Evolutionary conservation across 2,329 filamentous ascomycete species (phyloP).

Genomic region (Tolypocladium sp.): DNA sequence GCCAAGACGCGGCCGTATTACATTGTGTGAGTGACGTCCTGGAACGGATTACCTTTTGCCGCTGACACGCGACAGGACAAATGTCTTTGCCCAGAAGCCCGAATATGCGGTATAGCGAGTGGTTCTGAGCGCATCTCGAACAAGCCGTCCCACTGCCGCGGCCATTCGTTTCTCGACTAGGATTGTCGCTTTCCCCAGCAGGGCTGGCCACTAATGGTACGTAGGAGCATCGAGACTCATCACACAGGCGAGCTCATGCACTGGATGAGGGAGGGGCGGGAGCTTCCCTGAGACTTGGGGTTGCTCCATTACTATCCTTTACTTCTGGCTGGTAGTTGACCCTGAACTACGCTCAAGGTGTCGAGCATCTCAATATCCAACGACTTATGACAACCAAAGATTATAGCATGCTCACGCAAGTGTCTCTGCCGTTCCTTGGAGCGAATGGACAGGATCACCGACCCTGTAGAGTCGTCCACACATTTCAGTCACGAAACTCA

Average conservation of each 20-base stretch:
- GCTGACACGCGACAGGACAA: conserved; percentile 1
- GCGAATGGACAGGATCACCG: neutral
- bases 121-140: too few relatives aligned
- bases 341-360: neutral
- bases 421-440: neutral
- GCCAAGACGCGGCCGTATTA: conserved; percentile 12
- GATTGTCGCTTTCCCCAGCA: too few relatives aligned
- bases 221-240: too few relatives aligned
- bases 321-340: neutral
- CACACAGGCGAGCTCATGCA: too few relatives aligned
- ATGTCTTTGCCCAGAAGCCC: conserved; percentile 1
- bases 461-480: neutral
- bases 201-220: too few relatives aligned
- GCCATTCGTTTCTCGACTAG: neutral
- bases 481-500: neutral
- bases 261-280: too few relatives aligned
- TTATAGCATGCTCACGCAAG: neutral
- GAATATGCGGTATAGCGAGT: neutral
- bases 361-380: neutral
- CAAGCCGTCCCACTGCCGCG: neutral
- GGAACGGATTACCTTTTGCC: neutral
- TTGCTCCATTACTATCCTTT: neutral
- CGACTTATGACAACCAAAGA: neutral
- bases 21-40: conserved; percentile 9
- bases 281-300: too few relatives aligned